Percentiles rank a stretch among this genome's conserved stretches.
Evolutionary conservation across 768 basidiomycete species (phyloP).

Genomic region (Mycena maculata): DNA sequence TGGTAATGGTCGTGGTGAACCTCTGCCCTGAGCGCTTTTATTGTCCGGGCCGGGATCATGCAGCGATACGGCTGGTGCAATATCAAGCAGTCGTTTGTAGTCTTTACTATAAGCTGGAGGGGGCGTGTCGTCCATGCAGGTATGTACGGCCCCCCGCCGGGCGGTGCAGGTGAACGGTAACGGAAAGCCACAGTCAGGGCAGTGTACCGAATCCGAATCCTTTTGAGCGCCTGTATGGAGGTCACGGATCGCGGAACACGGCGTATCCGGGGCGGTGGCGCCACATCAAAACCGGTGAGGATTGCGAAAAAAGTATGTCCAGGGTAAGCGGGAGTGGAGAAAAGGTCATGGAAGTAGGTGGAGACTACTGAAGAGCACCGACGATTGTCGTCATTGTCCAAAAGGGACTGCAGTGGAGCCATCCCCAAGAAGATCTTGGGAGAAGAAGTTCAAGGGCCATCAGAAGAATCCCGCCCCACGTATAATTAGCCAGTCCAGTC

Average conservation of each 20-base stretch:
- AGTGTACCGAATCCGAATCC: constrained; percentile 3
- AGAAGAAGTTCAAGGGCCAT: constrained; percentile 3
- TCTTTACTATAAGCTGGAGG: constrained; percentile 33
- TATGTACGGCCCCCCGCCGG: background rate
- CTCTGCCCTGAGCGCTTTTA: constrained; percentile 23
- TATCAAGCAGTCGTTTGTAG: constrained; percentile 16
- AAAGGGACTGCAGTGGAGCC: background rate
- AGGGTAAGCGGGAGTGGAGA: no score
- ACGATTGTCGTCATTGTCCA: background rate
- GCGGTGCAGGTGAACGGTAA: constrained; percentile 2
- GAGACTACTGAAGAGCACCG: no score
- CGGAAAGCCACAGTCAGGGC: constrained; percentile 10
- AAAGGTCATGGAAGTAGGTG: no score
- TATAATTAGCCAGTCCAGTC: background rate
- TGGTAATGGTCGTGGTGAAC: constrained; percentile 28
- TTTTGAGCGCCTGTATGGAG: constrained; percentile 15
- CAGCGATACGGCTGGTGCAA: background rate
- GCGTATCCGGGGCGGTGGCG: background rate
- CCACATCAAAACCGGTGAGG: no score
- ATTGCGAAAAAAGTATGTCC: no score
- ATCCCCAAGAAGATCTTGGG: background rate
- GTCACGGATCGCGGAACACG: background rate
- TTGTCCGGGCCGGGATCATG: constrained; percentile 3
- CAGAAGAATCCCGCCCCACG: background rate
- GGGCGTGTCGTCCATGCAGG: constrained; percentile 30